Conservation (phyloP, 495 filamentous ascomycete genomes). For the Aspergillus kassunensis region DNA sequence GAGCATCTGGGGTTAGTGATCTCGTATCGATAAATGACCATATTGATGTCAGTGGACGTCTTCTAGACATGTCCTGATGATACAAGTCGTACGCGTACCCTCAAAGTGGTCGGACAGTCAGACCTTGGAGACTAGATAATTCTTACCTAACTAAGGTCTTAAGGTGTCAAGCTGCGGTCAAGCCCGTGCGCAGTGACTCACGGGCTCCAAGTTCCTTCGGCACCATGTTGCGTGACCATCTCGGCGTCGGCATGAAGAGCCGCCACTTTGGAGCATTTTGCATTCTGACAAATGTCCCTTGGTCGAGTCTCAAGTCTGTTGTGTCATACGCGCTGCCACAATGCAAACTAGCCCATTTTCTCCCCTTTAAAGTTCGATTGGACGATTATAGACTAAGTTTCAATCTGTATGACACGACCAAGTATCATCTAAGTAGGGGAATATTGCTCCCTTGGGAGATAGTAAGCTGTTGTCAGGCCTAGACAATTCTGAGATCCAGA, state of each 20-base stretch:
- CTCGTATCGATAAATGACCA: neutral
- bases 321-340: conserved; percentile 9
- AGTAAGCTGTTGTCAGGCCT: too few species aligned
- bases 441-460: too few species aligned
- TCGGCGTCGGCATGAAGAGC: neutral
- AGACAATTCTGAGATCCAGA: conserved; percentile 1
- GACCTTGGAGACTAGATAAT: conserved; percentile 4
- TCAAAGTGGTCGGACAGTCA: too few species aligned
- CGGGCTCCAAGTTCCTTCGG: neutral
- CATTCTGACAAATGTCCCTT: neutral
- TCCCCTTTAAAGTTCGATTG: too few species aligned
- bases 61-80: neutral
- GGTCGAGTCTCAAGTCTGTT: neutral
- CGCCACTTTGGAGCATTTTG: too few species aligned
- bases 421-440: neutral
- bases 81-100: neutral
- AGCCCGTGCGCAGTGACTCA: conserved; percentile 5
- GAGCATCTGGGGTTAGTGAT: neutral
- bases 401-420: neutral
- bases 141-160: too few species aligned
- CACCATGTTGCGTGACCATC: neutral
- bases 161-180: neutral
- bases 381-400: neutral
- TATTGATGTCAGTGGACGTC: neutral
- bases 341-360: too few species aligned